Evolutionary conservation across 805 yeast species (phyloP).

Genomic region (Clavispora asparagi): DNA sequence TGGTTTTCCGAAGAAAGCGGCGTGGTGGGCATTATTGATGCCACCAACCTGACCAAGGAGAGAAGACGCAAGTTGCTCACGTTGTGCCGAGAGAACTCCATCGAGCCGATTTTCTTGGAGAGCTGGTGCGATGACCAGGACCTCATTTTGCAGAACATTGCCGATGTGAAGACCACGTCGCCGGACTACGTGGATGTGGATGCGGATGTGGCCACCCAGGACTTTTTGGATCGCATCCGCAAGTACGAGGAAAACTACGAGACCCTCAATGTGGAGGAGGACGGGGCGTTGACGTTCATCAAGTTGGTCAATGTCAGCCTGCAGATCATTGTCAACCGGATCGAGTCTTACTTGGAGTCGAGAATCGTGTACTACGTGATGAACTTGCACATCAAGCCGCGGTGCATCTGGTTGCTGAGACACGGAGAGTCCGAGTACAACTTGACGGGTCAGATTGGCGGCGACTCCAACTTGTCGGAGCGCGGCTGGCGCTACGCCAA

Average conservation of each 20-base stretch:
- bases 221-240: conserved; percentile 67
- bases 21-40: conserved; percentile 89
- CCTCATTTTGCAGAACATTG: conserved; percentile 69
- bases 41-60: conserved; percentile 77
- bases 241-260: conserved; percentile 73
- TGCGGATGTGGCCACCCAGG: conserved; percentile 65
- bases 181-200: conserved; percentile 74
- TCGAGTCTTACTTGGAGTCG: conserved; percentile 83
- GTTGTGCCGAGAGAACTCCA: conserved; percentile 56
- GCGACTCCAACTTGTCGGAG: conserved; percentile 80
- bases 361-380: conserved; percentile 92
- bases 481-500: conserved; percentile 82
- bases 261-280: conserved; percentile 57
- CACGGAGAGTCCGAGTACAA: conserved; percentile 95
- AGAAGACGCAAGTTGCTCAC: conserved; percentile 63
- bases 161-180: conserved; percentile 81
- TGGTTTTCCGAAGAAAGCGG: conserved; percentile 84
- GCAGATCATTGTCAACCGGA: conserved; percentile 81
- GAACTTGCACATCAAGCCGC: conserved; percentile 90
- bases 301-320: conserved; percentile 84
- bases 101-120: conserved; percentile 90
- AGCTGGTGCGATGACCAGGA: conserved; percentile 84
- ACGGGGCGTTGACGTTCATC: conserved; percentile 71
- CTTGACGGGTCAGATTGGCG: conserved; percentile 92
- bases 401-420: conserved; percentile 88